phyloP scores from a whole-genome alignment of 2,329 filamentous ascomycete genomes.

The Orbilia javanica region DNA sequence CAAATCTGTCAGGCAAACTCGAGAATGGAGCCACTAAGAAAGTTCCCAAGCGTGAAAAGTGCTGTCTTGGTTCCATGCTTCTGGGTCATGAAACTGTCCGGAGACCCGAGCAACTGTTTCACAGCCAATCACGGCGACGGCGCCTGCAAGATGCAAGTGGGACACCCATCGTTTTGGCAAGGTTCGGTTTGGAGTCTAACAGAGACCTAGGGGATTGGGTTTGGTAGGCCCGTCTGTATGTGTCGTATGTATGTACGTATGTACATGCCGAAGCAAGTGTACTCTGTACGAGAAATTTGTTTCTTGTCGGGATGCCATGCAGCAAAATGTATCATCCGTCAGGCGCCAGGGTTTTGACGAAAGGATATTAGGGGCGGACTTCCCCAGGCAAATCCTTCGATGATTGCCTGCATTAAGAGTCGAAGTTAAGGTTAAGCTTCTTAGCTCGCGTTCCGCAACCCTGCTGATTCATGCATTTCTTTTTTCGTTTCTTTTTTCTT shows the following conservation, averaged over 20 bases:
- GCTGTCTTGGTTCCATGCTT: conserved; percentile 25
- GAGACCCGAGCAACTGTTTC: conserved; percentile 45
- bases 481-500: not conserved
- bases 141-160: conserved; percentile 17
- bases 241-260: not conserved
- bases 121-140: conserved; percentile 35
- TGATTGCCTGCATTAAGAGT: conserved; percentile 32
- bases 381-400: conserved; percentile 24
- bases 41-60: conserved; percentile 25
- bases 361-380: not conserved
- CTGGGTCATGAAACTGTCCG: conserved; percentile 39
- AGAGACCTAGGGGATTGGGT: not conserved
- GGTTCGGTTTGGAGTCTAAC: not conserved
- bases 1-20: conserved; percentile 22
- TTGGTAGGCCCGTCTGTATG: not conserved
- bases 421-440: conserved; percentile 44
- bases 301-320: conserved; percentile 9
- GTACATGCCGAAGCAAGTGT: not conserved
- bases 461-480: conserved; percentile 19
- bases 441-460: conserved; percentile 28
- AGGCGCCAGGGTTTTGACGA: conserved; percentile 28
- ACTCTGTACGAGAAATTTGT: not conserved
- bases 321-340: conserved; percentile 17
- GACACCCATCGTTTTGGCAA: conserved; percentile 18
- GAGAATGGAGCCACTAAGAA: conserved; percentile 8